Percentiles rank a stretch among this genome's conserved stretches.
Conservation (phyloP, 192 early-diverging fungal genomes). For the Coemansia reversa region DNA sequence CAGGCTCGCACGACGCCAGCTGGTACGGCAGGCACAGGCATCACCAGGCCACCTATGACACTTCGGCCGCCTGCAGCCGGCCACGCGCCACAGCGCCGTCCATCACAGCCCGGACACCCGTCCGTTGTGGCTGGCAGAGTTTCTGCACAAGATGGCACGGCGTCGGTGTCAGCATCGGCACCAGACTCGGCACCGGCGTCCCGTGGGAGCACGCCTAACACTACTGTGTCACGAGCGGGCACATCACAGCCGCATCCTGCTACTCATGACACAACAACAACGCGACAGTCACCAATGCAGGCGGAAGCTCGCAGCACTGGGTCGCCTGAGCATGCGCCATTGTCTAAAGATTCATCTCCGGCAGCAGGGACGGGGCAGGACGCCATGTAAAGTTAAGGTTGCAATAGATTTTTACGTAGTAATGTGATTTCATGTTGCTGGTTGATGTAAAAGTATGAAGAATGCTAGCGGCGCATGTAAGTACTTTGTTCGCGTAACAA, state of each 20-base stretch:
- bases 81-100: constrained; percentile 14
- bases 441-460: too few species aligned
- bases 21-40: neutral
- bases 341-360: neutral
- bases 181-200: constrained; percentile 24
- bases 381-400: neutral
- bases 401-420: neutral
- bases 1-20: constrained; percentile 3
- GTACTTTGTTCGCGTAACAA: too few species aligned
- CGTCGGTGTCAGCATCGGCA: constrained; percentile 10
- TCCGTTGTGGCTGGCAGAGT: constrained; percentile 1
- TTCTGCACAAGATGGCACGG: constrained; percentile 1
- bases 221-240: constrained; percentile 5
- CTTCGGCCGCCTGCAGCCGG: neutral
- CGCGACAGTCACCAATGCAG: constrained; percentile 1
- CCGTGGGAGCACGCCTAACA: constrained; percentile 35
- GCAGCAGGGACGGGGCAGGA: neutral
- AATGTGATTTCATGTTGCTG: too few species aligned
- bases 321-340: neutral
- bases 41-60: neutral
- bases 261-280: neutral
- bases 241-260: neutral
- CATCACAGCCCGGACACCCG: neutral
- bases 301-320: neutral
- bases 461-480: neutral